Evolutionary conservation across 257 asterid genomes (phyloP).

Genomic region (Cruciata laevipes): DNA sequence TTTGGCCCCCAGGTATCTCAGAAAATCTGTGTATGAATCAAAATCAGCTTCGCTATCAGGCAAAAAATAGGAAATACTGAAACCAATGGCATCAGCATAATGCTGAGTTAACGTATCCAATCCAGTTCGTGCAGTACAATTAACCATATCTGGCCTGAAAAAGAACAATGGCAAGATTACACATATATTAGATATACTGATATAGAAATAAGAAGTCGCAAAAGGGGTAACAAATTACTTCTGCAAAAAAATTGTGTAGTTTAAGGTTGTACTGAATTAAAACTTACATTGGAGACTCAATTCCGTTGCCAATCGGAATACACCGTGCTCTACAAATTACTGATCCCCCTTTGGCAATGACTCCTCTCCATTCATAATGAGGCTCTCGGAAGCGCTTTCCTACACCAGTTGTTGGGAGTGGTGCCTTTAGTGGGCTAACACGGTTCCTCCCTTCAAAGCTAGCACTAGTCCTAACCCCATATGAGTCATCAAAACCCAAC

Average conservation of each 20-base stretch:
- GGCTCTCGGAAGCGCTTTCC: conserved; percentile 42
- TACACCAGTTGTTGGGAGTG: conserved; percentile 31
- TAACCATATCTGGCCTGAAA: conserved; percentile 79
- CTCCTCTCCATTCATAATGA: conserved; percentile 81
- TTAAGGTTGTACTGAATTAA: conserved; percentile 3
- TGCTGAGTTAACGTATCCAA: conserved; percentile 78
- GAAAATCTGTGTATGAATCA: conserved; percentile 83
- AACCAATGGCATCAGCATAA: conserved; percentile 84
- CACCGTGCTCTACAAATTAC: conserved; percentile 96
- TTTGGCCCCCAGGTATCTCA: conserved; percentile 71
- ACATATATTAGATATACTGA: neutral
- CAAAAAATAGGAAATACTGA: conserved; percentile 66
- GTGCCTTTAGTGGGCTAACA: conserved; percentile 24
- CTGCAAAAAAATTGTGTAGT: neutral
- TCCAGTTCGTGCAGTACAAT: conserved; percentile 91
- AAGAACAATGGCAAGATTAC: neutral
- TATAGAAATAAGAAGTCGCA: neutral
- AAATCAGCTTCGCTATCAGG: conserved; percentile 95
- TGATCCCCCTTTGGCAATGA: conserved; percentile 91
- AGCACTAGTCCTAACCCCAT: conserved; percentile 31
- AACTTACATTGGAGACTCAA: conserved; percentile 67
- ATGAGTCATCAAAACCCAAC: conserved; percentile 37
- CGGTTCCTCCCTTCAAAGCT: conserved; percentile 18
- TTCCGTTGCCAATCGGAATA: conserved; percentile 68
- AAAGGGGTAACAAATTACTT: neutral